Percentiles rank a stretch among this genome's conserved stretches.
phyloP scores from a whole-genome alignment of 805 yeast species.

The Metschnikowia bowlesiae region DNA sequence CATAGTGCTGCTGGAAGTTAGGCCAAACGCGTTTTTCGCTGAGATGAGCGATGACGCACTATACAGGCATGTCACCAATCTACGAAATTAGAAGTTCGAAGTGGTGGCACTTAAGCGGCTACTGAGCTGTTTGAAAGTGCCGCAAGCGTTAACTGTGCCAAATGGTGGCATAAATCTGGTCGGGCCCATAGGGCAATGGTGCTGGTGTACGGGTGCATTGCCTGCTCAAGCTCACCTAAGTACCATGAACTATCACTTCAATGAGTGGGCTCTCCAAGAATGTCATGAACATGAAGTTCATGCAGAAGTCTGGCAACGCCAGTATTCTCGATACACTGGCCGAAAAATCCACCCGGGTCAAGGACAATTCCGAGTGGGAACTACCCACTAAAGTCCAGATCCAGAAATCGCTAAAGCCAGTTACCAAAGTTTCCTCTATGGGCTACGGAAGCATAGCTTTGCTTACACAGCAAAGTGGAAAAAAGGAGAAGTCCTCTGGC shows the following conservation, averaged over 20 bases:
- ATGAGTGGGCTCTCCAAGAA: constrained; percentile 47
- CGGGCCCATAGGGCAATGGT: background rate
- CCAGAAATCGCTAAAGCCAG: constrained; percentile 21
- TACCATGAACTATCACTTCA: background rate
- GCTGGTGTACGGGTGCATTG: constrained; percentile 1
- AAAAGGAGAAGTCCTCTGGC: constrained; percentile 2
- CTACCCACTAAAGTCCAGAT: constrained; percentile 29
- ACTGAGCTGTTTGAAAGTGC: background rate
- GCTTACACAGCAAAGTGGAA: constrained; percentile 5
- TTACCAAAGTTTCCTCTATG: constrained; percentile 25
- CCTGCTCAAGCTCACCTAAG: background rate
- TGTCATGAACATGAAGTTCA: constrained; percentile 78
- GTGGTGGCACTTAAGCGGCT: background rate
- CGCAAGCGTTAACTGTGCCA: background rate
- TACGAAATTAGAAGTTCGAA: background rate
- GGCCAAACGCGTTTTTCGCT: constrained; percentile 9
- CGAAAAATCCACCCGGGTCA: constrained; percentile 31
- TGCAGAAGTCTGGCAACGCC: constrained; percentile 39
- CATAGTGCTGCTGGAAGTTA: constrained; percentile 38
- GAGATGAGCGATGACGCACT: constrained; percentile 15
- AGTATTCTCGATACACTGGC: constrained; percentile 27
- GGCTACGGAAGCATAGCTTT: constrained; percentile 39
- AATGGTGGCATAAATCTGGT: background rate
- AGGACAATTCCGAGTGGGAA: constrained; percentile 53
- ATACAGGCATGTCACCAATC: background rate